Conservation (phyloP, 768 basidiomycete species). For the Cystofilobasidium macerans region DNA sequence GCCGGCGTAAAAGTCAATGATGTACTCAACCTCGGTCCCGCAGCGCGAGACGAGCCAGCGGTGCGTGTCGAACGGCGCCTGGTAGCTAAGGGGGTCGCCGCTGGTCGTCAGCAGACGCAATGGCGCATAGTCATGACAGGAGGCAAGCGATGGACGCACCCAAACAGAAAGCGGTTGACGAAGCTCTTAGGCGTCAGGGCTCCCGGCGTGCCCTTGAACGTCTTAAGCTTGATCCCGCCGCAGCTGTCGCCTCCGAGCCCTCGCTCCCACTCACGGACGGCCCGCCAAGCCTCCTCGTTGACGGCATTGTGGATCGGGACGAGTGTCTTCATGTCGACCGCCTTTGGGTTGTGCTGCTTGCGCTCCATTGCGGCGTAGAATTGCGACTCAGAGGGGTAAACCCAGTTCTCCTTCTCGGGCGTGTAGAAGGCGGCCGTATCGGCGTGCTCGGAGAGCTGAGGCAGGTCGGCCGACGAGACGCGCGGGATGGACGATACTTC, state of each 20-base stretch:
- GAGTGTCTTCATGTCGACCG: conserved; percentile 85
- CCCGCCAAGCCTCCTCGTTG: conserved; percentile 83
- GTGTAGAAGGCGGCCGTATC: conserved; percentile 28
- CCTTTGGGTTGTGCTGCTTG: conserved; percentile 79
- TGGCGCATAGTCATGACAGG: neutral
- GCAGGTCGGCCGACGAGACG: conserved; percentile 26
- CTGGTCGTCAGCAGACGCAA: neutral
- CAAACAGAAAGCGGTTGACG: conserved; percentile 61
- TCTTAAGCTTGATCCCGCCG: conserved; percentile 34
- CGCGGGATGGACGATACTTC: conserved; percentile 83
- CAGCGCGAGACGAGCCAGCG: conserved; percentile 96
- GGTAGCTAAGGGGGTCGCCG: conserved; percentile 50
- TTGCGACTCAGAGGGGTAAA: conserved; percentile 96
- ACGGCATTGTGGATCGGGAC: conserved; percentile 99
- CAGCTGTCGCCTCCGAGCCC: conserved; percentile 71
- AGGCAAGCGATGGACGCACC: conserved; percentile 47
- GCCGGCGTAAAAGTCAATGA: conserved; percentile 97
- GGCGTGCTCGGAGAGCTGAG: conserved; percentile 9
- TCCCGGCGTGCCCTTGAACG: conserved; percentile 75
- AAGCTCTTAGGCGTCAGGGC: conserved; percentile 71
- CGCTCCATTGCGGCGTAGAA: conserved; percentile 95
- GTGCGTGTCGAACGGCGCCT: conserved; percentile 89
- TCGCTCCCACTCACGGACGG: conserved; percentile 70
- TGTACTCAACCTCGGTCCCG: conserved; percentile 75
- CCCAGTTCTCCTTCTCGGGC: conserved; percentile 63